Evolutionary conservation across 257 asterid species (phyloP).

Genomic region (Petunia secreta): DNA sequence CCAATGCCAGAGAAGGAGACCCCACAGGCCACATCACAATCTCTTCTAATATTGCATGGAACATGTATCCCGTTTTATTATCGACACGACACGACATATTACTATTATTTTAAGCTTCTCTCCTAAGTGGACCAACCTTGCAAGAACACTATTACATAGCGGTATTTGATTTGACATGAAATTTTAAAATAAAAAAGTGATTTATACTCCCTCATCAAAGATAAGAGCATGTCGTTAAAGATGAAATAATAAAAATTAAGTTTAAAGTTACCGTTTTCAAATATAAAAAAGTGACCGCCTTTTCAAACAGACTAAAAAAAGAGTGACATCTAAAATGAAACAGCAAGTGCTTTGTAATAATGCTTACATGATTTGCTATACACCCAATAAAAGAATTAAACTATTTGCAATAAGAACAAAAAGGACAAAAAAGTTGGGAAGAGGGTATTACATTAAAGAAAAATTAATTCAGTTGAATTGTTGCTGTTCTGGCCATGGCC

Average conservation of each 20-base stretch:
- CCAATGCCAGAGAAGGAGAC: conserved; percentile 57
- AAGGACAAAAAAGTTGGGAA: background rate
- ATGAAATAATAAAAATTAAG: too few species aligned
- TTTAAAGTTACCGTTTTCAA: too few species aligned
- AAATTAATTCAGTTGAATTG: conserved; percentile 40
- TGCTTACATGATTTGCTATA: conserved; percentile 13
- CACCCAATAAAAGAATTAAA: conserved; percentile 2
- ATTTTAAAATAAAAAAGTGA: too few species aligned
- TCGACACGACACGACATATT: conserved; percentile 21
- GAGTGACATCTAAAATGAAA: background rate
- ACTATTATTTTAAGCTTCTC: background rate
- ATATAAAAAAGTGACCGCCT: too few species aligned
- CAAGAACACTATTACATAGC: background rate
- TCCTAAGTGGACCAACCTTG: conserved; percentile 17
- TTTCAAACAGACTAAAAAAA: too few species aligned
- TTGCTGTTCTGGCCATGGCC: conserved; percentile 81
- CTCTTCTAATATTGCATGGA: conserved; percentile 52
- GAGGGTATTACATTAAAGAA: background rate
- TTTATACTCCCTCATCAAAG: too few species aligned
- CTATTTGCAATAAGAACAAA: conserved; percentile 1
- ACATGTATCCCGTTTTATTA: conserved; percentile 47
- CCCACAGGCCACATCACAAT: conserved; percentile 38
- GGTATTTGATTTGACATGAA: too few species aligned
- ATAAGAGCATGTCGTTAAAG: too few species aligned
- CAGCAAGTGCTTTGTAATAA: background rate